These are phyloP conservation scores for Yarrowia deformans DNA, from an alignment of 805 yeast genomes.

Conservation along the genomic window DNA sequence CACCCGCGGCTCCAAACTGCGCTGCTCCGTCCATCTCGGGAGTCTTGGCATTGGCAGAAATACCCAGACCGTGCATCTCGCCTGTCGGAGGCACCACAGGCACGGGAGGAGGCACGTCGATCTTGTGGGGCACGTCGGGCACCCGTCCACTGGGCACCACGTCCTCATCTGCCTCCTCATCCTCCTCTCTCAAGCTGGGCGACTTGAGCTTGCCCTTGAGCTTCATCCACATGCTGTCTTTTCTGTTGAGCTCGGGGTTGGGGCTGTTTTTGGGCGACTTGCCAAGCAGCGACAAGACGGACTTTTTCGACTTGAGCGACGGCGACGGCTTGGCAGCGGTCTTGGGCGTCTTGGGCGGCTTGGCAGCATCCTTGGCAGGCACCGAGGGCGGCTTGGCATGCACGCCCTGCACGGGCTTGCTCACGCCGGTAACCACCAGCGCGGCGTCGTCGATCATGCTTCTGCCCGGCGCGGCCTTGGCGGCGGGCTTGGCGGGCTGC, in stretches of 20 bases:
- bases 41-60: constrained; percentile 4
- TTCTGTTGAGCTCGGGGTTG: constrained; percentile 31
- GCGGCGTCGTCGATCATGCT: constrained; percentile 17
- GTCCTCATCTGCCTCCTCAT: not conserved
- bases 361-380: not conserved
- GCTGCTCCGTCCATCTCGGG: not conserved
- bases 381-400: constrained; percentile 12
- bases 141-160: not conserved
- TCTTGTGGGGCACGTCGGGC: constrained; percentile 7
- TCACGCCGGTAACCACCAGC: constrained; percentile 8
- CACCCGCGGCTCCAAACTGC: not conserved
- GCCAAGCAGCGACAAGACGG: constrained; percentile 13
- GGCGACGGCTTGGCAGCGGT: constrained; percentile 2
- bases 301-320: constrained; percentile 21
- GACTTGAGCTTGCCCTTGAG: constrained; percentile 22
- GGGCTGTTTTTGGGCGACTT: constrained; percentile 35
- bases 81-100: constrained; percentile 19
- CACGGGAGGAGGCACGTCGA: constrained; percentile 17
- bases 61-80: constrained; percentile 15
- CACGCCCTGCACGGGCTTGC: constrained; percentile 1
- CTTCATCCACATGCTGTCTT: constrained; percentile 35
- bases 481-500: not conserved
- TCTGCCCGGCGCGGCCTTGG: not conserved
- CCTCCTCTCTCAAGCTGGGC: constrained; percentile 7
- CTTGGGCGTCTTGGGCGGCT: too few relatives aligned